Evolutionary conservation across 768 basidiomycete genomes (phyloP).

Genomic region (Cantharellus cinnabarinus): DNA sequence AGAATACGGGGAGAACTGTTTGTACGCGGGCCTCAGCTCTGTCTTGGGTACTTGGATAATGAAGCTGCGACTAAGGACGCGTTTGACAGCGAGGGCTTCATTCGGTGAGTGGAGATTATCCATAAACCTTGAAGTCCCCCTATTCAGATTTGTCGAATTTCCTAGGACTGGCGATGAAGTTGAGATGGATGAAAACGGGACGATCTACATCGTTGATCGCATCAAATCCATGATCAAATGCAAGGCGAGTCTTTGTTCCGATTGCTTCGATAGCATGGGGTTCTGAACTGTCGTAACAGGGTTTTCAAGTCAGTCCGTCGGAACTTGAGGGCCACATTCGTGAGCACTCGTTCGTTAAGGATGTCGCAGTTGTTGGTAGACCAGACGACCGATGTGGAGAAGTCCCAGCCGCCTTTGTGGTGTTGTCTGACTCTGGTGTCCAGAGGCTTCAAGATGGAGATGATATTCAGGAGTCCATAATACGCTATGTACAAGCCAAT

Average conservation of each 20-base stretch:
- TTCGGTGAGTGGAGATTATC: not conserved
- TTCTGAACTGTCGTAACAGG: slow-evolving; percentile 20
- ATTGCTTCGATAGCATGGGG: slow-evolving; percentile 2
- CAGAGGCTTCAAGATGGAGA: no score
- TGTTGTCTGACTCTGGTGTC: not conserved
- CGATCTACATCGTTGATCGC: slow-evolving; percentile 41
- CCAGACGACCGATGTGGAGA: slow-evolving; percentile 50
- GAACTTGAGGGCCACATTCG: slow-evolving; percentile 28
- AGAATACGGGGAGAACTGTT: slow-evolving; percentile 5
- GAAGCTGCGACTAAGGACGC: slow-evolving; percentile 4
- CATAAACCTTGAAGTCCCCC: not conserved
- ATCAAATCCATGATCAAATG: slow-evolving; percentile 16
- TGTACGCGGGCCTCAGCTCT: slow-evolving; percentile 8
- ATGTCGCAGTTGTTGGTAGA: slow-evolving; percentile 41
- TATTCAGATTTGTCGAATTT: slow-evolving; percentile 22
- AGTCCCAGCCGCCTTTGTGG: slow-evolving; percentile 48
- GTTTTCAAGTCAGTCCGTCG: slow-evolving; percentile 52
- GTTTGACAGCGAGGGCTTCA: not conserved
- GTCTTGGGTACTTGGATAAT: slow-evolving; percentile 7
- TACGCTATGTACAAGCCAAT: slow-evolving; percentile 19
- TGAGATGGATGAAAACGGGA: slow-evolving; percentile 29
- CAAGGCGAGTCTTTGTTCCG: slow-evolving; percentile 20
- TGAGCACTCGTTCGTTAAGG: slow-evolving; percentile 35
- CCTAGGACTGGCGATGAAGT: slow-evolving; percentile 50
- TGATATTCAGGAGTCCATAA: slow-evolving; percentile 17